Percentiles rank a stretch among this genome's conserved stretches.
Conservation (phyloP, 495 filamentous ascomycete genomes). For the Annulohypoxylon maeteangense region DNA sequence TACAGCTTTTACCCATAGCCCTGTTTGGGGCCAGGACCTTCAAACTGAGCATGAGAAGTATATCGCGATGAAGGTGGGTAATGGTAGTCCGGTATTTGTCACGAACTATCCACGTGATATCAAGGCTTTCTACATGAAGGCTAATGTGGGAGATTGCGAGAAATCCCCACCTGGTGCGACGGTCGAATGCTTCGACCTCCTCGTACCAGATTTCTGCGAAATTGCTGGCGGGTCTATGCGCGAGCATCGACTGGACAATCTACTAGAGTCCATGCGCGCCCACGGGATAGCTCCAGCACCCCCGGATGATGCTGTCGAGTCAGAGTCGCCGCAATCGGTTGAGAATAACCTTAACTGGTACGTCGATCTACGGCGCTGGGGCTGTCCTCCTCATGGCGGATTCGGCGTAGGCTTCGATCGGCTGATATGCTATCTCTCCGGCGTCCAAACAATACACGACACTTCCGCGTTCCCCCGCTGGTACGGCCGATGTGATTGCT, state of each 20-base stretch:
- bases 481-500: slow-evolving; percentile 92
- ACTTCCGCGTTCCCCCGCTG: slow-evolving; percentile 90
- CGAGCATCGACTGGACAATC: slow-evolving; percentile 79
- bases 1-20: slow-evolving; percentile 70
- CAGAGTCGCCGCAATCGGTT: slow-evolving; percentile 42
- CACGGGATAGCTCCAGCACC: slow-evolving; percentile 53
- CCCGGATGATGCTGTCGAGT: slow-evolving; percentile 6
- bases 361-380: slow-evolving; percentile 91
- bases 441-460: slow-evolving; percentile 86
- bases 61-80: slow-evolving; percentile 76
- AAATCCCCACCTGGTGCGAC: slow-evolving; percentile 60
- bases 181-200: slow-evolving; percentile 94
- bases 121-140: slow-evolving; percentile 95
- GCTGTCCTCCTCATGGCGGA: slow-evolving; percentile 93
- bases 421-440: slow-evolving; percentile 84
- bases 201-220: slow-evolving; percentile 90
- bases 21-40: slow-evolving; percentile 77
- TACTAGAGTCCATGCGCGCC: slow-evolving; percentile 78
- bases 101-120: slow-evolving; percentile 87
- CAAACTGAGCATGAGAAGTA: slow-evolving; percentile 94
- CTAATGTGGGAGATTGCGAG: slow-evolving; percentile 11
- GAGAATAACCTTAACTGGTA: slow-evolving; percentile 82
- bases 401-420: slow-evolving; percentile 96
- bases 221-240: slow-evolving; percentile 93
- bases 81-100: slow-evolving; percentile 78